phyloP scores from a whole-genome alignment of 2,329 filamentous ascomycete genomes.

The Cadophora sp. region DNA sequence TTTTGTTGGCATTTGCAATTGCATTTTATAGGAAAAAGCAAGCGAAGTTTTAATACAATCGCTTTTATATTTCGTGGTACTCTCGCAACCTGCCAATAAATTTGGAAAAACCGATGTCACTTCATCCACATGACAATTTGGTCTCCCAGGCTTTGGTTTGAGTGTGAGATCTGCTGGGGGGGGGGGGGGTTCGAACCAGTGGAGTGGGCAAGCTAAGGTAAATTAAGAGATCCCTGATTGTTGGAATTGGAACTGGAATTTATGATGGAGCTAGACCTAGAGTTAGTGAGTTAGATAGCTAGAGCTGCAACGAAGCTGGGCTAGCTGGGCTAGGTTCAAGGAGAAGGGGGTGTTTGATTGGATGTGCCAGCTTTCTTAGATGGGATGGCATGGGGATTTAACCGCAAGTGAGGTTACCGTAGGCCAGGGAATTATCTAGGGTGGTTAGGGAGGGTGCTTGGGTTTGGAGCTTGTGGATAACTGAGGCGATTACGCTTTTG shows the following conservation, averaged over 20 bases:
- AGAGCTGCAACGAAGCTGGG: too few relatives aligned
- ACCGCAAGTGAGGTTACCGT: neutral
- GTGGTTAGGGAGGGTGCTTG: neutral
- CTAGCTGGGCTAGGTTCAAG: neutral
- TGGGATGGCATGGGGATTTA: too few relatives aligned
- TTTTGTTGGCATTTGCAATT: neutral
- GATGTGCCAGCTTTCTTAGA: constrained; percentile 1
- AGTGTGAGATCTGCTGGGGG: neutral
- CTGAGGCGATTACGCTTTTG: too few relatives aligned
- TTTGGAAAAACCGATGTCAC: too few relatives aligned
- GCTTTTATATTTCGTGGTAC: neutral
- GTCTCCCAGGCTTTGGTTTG: neutral
- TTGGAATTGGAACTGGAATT: too few relatives aligned
- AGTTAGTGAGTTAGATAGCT: too few relatives aligned
- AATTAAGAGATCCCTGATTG: neutral
- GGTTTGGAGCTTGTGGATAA: too few relatives aligned
- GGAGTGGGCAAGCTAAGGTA: neutral
- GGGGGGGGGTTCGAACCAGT: neutral
- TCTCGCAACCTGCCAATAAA: too few relatives aligned
- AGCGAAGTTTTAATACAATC: constrained; percentile 10
- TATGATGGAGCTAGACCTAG: too few relatives aligned
- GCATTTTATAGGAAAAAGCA: neutral
- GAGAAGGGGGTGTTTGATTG: neutral
- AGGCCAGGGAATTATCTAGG: too few relatives aligned
- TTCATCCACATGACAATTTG: too few relatives aligned